These are phyloP conservation scores for Vitis labrusca DNA, from an alignment of 164 flowering plant species.

Conservation along the genomic window DNA sequence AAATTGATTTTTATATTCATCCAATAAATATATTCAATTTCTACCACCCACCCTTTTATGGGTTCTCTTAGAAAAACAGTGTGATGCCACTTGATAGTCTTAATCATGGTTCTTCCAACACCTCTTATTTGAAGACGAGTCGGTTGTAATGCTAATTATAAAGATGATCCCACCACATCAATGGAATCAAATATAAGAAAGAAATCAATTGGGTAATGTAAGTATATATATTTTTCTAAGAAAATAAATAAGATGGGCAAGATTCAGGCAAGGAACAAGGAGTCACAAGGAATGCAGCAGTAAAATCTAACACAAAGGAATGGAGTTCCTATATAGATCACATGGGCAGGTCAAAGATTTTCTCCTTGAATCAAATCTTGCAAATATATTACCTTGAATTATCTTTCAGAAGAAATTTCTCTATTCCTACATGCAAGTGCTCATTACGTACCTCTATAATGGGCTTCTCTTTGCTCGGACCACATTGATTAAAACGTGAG, in stretches of 20 bases:
- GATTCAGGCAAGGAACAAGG: background rate
- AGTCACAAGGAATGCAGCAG: constrained; percentile 3
- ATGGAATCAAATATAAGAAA: too few species aligned
- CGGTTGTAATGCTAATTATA: too few species aligned
- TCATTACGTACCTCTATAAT: constrained; percentile 1
- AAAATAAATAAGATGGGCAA: background rate
- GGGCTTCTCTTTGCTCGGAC: constrained; percentile 2
- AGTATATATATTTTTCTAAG: too few species aligned
- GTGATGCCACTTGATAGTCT: too few species aligned
- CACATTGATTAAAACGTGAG: constrained; percentile 6
- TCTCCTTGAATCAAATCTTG: background rate
- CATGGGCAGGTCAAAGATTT: constrained; percentile 10
- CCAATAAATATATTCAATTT: too few species aligned
- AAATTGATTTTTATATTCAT: too few species aligned
- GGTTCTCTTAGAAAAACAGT: too few species aligned
- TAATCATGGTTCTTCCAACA: too few species aligned
- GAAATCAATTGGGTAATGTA: too few species aligned
- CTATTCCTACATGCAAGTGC: background rate
- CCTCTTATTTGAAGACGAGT: too few species aligned
- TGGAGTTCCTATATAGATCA: constrained; percentile 10
- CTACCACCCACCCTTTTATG: too few species aligned
- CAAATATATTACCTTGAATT: background rate
- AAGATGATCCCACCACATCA: too few species aligned
- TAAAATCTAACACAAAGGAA: constrained; percentile 4
- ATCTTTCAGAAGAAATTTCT: background rate